Evolutionary conservation across 2,329 filamentous ascomycete genomes (phyloP).

Genomic region (Colletotrichum cordylinicola): DNA sequence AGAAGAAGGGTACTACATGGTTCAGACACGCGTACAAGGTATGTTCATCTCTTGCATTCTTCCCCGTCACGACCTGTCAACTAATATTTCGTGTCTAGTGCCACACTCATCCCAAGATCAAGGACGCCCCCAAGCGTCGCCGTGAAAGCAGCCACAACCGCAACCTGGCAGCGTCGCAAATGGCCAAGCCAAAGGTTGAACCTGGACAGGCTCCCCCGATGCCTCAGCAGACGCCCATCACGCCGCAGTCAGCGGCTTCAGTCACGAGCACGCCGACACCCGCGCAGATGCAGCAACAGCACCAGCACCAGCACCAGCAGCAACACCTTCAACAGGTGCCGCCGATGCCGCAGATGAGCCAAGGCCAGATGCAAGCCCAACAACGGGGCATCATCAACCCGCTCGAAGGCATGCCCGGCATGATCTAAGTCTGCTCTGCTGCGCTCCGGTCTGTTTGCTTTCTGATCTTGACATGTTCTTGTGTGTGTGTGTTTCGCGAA

Average conservation of each 20-base stretch:
- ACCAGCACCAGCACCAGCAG: slow-evolving; percentile 29
- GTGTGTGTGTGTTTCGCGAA: neutral
- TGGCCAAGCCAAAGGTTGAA: slow-evolving; percentile 55
- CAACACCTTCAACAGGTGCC: slow-evolving; percentile 27
- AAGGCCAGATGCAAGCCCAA: slow-evolving; percentile 9
- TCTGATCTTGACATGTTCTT: neutral
- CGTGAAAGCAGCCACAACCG: slow-evolving; percentile 65
- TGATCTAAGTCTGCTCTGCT: slow-evolving; percentile 10
- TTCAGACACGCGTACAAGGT: slow-evolving; percentile 91
- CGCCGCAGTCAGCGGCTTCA: slow-evolving; percentile 46
- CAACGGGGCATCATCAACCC: slow-evolving; percentile 12
- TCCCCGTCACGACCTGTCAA: slow-evolving; percentile 20
- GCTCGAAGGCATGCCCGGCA: slow-evolving; percentile 21
- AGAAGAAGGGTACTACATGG: slow-evolving; percentile 93
- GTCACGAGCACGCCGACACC: slow-evolving; percentile 45
- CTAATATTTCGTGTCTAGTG: slow-evolving; percentile 51
- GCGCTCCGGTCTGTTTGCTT: neutral
- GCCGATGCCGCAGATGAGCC: slow-evolving; percentile 24
- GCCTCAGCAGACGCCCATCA: slow-evolving; percentile 33
- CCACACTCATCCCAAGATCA: slow-evolving; percentile 74
- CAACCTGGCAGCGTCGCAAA: slow-evolving; percentile 44
- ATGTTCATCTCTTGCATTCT: slow-evolving; percentile 26
- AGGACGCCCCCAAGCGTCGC: slow-evolving; percentile 72
- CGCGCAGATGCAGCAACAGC: slow-evolving; percentile 31
- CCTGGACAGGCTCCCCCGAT: slow-evolving; percentile 34